Conservation (phyloP, 768 basidiomycete genomes). For the Psilocybe tampanensis region DNA sequence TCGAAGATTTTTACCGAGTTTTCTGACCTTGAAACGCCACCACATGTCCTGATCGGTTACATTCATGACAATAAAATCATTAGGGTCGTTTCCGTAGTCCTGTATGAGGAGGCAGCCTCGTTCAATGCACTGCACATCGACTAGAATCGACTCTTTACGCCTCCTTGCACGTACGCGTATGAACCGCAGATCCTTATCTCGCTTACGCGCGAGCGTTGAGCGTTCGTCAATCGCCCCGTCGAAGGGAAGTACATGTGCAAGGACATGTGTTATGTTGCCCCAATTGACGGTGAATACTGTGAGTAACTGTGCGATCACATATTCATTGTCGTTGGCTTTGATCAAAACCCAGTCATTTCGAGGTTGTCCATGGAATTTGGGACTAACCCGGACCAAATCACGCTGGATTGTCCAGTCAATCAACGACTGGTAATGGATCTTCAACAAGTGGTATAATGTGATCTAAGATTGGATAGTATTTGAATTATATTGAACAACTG, state of each 20-base stretch:
- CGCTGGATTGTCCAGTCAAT: not conserved
- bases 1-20: not conserved
- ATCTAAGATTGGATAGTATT: not conserved
- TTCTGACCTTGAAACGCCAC: not conserved
- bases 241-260: not conserved
- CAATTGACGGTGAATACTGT: not conserved
- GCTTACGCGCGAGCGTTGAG: not conserved
- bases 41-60: not conserved
- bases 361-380: not conserved
- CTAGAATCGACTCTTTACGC: not conserved
- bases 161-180: not conserved
- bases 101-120: not conserved
- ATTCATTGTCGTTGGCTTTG: not conserved
- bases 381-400: not conserved
- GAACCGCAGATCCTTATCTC: not conserved
- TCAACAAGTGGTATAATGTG: not conserved
- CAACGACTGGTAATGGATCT: not conserved
- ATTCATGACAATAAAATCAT: not conserved
- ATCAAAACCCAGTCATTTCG: not conserved
- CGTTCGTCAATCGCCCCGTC: not conserved
- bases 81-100: not conserved
- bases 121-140: not conserved
- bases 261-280: not conserved
- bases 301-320: not conserved
- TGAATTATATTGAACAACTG: no score